Evolutionary conservation across 768 basidiomycete genomes (phyloP).

Genomic region (Crepidotus variabilis): DNA sequence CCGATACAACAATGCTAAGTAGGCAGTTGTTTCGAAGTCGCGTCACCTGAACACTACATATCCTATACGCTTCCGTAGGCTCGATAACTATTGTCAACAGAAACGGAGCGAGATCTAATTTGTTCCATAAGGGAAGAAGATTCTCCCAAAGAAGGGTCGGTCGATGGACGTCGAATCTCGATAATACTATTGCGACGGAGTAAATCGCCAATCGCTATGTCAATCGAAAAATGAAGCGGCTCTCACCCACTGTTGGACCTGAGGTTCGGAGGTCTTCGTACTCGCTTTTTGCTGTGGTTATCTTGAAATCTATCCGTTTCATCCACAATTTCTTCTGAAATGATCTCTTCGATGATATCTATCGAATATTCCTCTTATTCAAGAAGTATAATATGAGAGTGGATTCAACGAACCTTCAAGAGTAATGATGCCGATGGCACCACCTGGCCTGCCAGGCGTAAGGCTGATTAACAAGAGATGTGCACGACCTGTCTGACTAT

Average conservation of each 20-base stretch:
- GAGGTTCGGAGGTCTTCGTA: conserved; percentile 1
- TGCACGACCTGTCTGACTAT: conserved; percentile 88
- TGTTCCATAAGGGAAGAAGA: neutral
- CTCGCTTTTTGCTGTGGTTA: conserved; percentile 70
- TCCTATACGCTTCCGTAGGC: conserved; percentile 3
- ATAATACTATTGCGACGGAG: neutral
- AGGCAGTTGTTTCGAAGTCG: no score
- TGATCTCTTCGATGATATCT: conserved; percentile 93
- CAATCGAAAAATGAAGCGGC: no score
- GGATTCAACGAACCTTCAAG: conserved; percentile 61
- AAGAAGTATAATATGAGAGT: neutral
- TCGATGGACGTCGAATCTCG: neutral
- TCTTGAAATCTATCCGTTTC: conserved; percentile 91
- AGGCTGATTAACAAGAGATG: conserved; percentile 84
- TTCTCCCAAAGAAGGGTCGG: neutral
- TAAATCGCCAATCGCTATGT: no score
- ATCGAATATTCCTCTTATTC: neutral
- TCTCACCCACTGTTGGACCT: conserved; percentile 4
- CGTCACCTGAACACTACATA: no score
- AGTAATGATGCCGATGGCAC: conserved; percentile 89
- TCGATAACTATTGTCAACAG: neutral
- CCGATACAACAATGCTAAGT: no score
- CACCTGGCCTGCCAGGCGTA: conserved; percentile 79
- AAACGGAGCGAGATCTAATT: neutral
- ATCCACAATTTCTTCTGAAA: conserved; percentile 93